A percentile compares a stretch with the other conserved stretches of the same genome.
These are phyloP conservation scores for Helenozyma rhizophorensis DNA, from an alignment of 805 yeast genomes.

Conservation along the genomic window DNA sequence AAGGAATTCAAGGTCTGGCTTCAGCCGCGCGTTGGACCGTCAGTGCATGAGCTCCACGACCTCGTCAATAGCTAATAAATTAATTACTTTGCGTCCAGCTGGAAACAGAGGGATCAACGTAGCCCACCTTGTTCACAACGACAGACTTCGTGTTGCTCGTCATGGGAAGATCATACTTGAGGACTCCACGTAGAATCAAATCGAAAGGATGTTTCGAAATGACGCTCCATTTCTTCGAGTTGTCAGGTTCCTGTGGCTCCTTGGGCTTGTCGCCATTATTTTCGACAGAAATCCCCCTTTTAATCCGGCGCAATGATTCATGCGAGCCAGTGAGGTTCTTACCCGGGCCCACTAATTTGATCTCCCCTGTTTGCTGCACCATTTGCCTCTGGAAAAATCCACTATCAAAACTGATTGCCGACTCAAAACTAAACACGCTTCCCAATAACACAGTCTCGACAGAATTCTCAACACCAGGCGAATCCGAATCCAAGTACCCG, in stretches of 20 bases:
- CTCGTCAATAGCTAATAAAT: constrained; percentile 1
- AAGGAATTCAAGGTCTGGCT: constrained; percentile 27
- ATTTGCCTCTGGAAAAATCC: constrained; percentile 65
- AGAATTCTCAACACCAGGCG: constrained; percentile 3
- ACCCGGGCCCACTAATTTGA: constrained; percentile 75
- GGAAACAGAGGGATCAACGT: constrained; percentile 47
- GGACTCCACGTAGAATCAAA: constrained; percentile 74
- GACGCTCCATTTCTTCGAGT: constrained; percentile 62
- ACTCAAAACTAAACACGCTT: constrained; percentile 57
- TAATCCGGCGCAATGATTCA: background rate
- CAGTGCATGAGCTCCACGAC: constrained; percentile 1
- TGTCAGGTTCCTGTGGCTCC: constrained; percentile 25
- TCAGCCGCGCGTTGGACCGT: constrained; percentile 6
- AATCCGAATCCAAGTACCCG: constrained; percentile 32
- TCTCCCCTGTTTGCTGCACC: constrained; percentile 59
- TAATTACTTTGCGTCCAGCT: no score
- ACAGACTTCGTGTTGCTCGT: constrained; percentile 46
- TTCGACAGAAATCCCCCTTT: constrained; percentile 31
- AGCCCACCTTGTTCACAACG: constrained; percentile 54
- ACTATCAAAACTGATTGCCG: constrained; percentile 72
- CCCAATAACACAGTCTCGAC: constrained; percentile 76
- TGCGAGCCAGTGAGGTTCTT: constrained; percentile 30
- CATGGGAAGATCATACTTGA: constrained; percentile 74
- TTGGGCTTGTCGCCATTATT: constrained; percentile 54
- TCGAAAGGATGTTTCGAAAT: constrained; percentile 81